Evolutionary conservation across 2,329 filamentous ascomycete genomes (phyloP).

Genomic region (Rhytidhysteron rufulum): DNA sequence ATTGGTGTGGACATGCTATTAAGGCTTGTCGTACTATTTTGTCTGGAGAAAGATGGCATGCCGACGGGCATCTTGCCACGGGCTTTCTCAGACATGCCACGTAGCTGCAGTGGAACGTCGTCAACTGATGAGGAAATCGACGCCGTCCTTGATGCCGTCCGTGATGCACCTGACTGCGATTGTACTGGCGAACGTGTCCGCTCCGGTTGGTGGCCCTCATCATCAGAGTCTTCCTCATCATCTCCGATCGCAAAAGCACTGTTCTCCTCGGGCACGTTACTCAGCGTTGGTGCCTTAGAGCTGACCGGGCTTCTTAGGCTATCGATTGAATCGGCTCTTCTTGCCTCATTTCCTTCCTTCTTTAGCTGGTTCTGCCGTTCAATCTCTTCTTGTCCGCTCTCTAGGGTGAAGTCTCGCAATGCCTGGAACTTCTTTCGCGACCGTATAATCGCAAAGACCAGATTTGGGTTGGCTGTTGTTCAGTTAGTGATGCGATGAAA

Average conservation of each 20-base stretch:
- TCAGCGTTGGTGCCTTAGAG: conserved; percentile 55
- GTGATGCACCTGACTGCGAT: conserved; percentile 16
- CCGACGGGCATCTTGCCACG: conserved; percentile 91
- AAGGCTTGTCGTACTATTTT: conserved; percentile 84
- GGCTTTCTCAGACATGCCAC: conserved; percentile 96
- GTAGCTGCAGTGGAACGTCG: conserved; percentile 76
- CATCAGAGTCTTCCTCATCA: conserved; percentile 66
- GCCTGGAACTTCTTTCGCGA: conserved; percentile 82
- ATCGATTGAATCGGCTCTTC: conserved; percentile 61
- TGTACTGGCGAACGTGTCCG: conserved; percentile 33
- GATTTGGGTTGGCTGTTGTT: conserved; percentile 67
- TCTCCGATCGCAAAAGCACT: conserved; percentile 85
- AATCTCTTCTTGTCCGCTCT: conserved; percentile 88
- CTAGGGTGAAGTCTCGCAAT: conserved; percentile 80
- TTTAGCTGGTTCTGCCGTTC: conserved; percentile 69
- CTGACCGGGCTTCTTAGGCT: conserved; percentile 62
- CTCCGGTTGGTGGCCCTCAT: conserved; percentile 52
- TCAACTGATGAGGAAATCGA: conserved; percentile 67
- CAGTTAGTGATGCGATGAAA: conserved; percentile 12
- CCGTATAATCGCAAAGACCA: conserved; percentile 74
- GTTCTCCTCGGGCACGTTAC: conserved; percentile 72
- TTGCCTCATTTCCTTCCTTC: conserved; percentile 54
- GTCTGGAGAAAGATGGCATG: conserved; percentile 75
- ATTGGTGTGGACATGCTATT: conserved; percentile 60
- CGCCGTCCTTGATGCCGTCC: conserved; percentile 58